phyloP scores from a whole-genome alignment of 1,284 basidiomycete genomes.

The Apiotrichum domesticum region DNA sequence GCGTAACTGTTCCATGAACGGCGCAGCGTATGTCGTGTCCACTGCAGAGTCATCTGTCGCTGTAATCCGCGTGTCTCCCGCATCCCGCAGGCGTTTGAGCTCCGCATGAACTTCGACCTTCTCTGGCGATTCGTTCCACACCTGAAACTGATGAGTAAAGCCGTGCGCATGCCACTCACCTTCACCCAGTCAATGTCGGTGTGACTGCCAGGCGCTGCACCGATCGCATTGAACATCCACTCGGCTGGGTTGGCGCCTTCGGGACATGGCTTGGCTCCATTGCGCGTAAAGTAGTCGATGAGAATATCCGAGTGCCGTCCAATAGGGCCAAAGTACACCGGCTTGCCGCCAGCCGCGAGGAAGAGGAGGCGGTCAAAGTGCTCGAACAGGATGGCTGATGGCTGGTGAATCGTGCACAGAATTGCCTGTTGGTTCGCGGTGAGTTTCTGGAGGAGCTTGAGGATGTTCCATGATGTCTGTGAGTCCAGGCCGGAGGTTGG shows the following conservation, averaged over 20 bases:
- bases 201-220: slow-evolving; percentile 59
- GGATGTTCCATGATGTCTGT: slow-evolving; percentile 20
- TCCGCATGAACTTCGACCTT: slow-evolving; percentile 44
- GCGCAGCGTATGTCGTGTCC: slow-evolving; percentile 48
- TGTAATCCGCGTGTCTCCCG: slow-evolving; percentile 30
- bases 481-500: slow-evolving; percentile 37
- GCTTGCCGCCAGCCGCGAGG: slow-evolving; percentile 43
- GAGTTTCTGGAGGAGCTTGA: slow-evolving; percentile 20
- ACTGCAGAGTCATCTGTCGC: slow-evolving; percentile 13
- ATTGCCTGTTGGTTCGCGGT: slow-evolving; percentile 65
- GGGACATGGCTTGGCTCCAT: slow-evolving; percentile 19
- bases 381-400: slow-evolving; percentile 42
- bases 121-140: slow-evolving; percentile 56
- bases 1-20: slow-evolving; percentile 52
- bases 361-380: slow-evolving; percentile 42
- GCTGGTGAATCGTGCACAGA: slow-evolving; percentile 49
- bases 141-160: slow-evolving; percentile 6
- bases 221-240: slow-evolving; percentile 54
- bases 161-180: too few species aligned
- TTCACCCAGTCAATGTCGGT: slow-evolving; percentile 63
- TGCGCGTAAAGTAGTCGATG: slow-evolving; percentile 20
- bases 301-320: slow-evolving; percentile 47
- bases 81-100: slow-evolving; percentile 47
- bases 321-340: slow-evolving; percentile 31
- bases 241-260: slow-evolving; percentile 31